Evolutionary conservation across 352 stramenopile genomes (phyloP).

Genomic region (Phytophthora multivora): DNA sequence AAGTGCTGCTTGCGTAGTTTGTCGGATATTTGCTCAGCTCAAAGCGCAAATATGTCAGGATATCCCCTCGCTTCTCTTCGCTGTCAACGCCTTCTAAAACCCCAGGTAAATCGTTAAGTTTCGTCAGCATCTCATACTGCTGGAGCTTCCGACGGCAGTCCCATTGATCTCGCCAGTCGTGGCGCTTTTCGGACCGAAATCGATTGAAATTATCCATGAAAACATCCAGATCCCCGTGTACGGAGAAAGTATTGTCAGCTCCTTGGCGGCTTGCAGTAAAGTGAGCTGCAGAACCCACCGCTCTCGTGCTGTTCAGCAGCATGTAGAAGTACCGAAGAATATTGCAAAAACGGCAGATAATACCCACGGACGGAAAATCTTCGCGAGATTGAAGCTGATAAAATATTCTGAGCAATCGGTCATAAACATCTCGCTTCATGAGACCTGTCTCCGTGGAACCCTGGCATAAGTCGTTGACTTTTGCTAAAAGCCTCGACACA

Average conservation of each 20-base stretch:
- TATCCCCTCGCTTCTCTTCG: not conserved
- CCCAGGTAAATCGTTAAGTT: not conserved
- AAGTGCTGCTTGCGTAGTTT: not conserved
- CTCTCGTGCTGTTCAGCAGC: not conserved
- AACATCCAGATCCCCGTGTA: not conserved
- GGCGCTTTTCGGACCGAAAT: not conserved
- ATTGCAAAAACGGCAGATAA: not conserved
- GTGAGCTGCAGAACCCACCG: not conserved
- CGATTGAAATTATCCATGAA: not conserved
- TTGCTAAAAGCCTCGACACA: too few species aligned
- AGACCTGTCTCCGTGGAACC: too few species aligned
- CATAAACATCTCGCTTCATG: slow-evolving; percentile 6
- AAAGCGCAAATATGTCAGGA: slow-evolving; percentile 7
- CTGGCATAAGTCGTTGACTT: too few species aligned
- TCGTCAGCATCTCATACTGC: not conserved
- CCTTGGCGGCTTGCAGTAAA: slow-evolving; percentile 5
- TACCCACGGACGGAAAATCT: not conserved
- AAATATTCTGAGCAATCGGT: slow-evolving; percentile 7
- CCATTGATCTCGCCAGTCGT: slow-evolving; percentile 12
- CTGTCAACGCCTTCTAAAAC: not conserved
- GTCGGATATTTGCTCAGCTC: slow-evolving; percentile 8
- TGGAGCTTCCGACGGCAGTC: not conserved
- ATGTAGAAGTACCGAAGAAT: slow-evolving; percentile 2
- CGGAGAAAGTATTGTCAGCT: slow-evolving; percentile 3
- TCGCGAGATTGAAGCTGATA: slow-evolving; percentile 1